These are phyloP conservation scores for Aschersonia sp. DNA, from an alignment of 2,329 filamentous ascomycete species.

Conservation along the genomic window DNA sequence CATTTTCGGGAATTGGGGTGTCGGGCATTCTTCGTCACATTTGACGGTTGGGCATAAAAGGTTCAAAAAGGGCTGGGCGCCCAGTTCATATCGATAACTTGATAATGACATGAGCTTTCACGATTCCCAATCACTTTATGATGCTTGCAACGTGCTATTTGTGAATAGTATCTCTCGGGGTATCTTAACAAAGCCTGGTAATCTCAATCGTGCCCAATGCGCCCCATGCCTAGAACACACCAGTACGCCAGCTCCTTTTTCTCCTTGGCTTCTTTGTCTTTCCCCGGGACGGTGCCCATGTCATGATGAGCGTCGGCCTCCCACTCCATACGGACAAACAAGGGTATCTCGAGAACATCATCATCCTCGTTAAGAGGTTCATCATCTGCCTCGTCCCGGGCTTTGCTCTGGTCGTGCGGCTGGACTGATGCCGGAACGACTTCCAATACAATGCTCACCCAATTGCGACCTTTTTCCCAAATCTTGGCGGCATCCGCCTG, in stretches of 20 bases:
- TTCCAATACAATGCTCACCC: conserved; percentile 87
- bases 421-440: conserved; percentile 53
- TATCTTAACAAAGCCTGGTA: conserved; percentile 27
- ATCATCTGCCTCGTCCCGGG: conserved; percentile 20
- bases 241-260: conserved; percentile 88
- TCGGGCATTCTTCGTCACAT: conserved; percentile 15
- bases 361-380: conserved; percentile 42
- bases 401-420: conserved; percentile 18
- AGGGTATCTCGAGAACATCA: conserved; percentile 70
- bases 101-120: conserved; percentile 17
- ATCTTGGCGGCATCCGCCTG: conserved; percentile 80
- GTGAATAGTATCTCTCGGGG: conserved; percentile 13
- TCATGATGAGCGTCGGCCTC: conserved; percentile 57
- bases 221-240: conserved; percentile 81
- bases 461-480: conserved; percentile 89
- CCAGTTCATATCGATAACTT: conserved; percentile 32
- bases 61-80: conserved; percentile 27
- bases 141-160: conserved; percentile 1
- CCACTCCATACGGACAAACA: conserved; percentile 89
- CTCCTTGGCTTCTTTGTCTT: conserved; percentile 51
- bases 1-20: background rate
- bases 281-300: conserved; percentile 37
- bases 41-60: conserved; percentile 15
- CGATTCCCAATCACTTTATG: too few relatives aligned
- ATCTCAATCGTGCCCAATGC: conserved; percentile 42